phyloP scores from a whole-genome alignment of 192 early-diverging fungal genomes.

The Coemansia sp. region DNA sequence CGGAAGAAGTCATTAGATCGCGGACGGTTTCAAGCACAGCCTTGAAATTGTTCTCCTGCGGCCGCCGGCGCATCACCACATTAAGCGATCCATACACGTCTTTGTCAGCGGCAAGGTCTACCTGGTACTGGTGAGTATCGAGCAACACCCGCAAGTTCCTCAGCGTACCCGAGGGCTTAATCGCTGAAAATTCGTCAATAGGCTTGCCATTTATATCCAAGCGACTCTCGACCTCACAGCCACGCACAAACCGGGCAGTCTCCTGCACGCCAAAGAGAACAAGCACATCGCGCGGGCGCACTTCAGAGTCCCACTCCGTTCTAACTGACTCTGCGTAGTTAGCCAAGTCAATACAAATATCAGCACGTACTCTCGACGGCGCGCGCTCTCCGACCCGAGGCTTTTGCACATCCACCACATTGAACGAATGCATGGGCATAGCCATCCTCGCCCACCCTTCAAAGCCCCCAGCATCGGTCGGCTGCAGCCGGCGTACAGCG shows the following conservation, averaged over 20 bases:
- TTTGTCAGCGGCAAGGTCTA: constrained; percentile 37
- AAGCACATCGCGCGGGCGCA: constrained; percentile 85
- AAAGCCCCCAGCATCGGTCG: constrained; percentile 73
- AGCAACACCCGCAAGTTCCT: constrained; percentile 68
- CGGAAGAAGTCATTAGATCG: constrained; percentile 68
- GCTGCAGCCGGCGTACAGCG: constrained; percentile 78
- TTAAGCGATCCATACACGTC: constrained; percentile 83
- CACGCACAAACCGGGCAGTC: constrained; percentile 60
- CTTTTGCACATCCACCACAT: constrained; percentile 66
- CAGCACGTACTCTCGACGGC: constrained; percentile 64
- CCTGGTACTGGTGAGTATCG: constrained; percentile 83
- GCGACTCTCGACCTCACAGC: constrained; percentile 80
- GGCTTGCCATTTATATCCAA: constrained; percentile 73
- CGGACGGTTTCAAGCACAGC: constrained; percentile 88
- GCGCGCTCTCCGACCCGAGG: constrained; percentile 57
- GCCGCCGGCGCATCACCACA: constrained; percentile 82
- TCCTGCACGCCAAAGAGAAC: constrained; percentile 68
- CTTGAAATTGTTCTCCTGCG: constrained; percentile 94
- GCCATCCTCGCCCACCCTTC: constrained; percentile 95
- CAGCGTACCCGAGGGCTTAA: constrained; percentile 54
- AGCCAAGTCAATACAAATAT: constrained; percentile 71
- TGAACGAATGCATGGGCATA: constrained; percentile 64
- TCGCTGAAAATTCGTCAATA: constrained; percentile 34
- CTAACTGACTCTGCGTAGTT: constrained; percentile 71
- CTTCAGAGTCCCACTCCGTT: constrained; percentile 81